Base-by-base conservation (phyloP, 2,329 filamentous ascomycete species). In the Trichoderma brevicompactum region DNA sequence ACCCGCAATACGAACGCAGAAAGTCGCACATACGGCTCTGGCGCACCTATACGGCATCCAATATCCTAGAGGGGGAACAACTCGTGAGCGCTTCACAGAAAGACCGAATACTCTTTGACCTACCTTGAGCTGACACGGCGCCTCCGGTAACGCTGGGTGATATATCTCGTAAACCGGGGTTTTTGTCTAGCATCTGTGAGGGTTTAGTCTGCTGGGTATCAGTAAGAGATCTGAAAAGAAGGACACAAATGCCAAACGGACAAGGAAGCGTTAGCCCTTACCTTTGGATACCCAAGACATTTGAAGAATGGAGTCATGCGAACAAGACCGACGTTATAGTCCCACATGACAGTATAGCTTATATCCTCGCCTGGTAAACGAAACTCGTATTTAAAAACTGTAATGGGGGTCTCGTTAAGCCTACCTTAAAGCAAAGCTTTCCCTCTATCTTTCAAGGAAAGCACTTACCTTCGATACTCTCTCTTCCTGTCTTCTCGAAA, bases 281-380 rank as follows among this genome's bases (percentile, higher is more conserved):
- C 94, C 87, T 99, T 99, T 69, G 89, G 85, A 74, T 94, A 94
- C 69, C 90, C 88, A 75, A 89, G 89, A 70, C 91, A 93, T 77
- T 97, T 97, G 84, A 98, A 98, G 74, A 98, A 92, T 34, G 93
- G 91, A 2, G 94, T 97, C 78, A 96, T 96, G 68, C 94, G 89
- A 68, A 98, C 94, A 36, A 98, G 88, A 8, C 95, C 95, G 68
- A 94, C 87, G 72, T 96, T 94, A 80, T 97, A 97, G 77, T 99
- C 95, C 95, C 95, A 99, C 87, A 97, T 93, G 67, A 98, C 88
- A 0, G 86, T 87, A 75, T 90, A 94, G 60, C 85, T 82, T 68
- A 82, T 84, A 2, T 89, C 84, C 52, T 90, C 85, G 10, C 83
- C 87, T 0, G 91, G 91, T 3, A 90, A 75, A 70, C 83, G 85